phyloP scores from a whole-genome alignment of 2,329 filamentous ascomycete species.

The Hypoxylon sp. region DNA sequence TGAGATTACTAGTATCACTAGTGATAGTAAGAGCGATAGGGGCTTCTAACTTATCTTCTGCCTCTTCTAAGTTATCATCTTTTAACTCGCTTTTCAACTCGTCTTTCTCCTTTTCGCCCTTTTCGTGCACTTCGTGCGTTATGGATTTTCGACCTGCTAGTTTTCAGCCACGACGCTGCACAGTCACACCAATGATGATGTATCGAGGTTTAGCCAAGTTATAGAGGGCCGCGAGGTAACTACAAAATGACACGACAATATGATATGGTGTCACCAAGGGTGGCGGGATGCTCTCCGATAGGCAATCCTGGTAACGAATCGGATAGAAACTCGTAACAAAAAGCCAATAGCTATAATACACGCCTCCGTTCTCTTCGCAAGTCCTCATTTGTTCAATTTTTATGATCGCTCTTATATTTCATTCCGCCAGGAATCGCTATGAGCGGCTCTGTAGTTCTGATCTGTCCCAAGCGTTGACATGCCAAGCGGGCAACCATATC shows the following conservation, averaged over 20 bases:
- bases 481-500: not conserved
- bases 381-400: slow-evolving; percentile 12
- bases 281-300: not conserved
- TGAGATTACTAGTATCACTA: too few species aligned
- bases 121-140: too few species aligned
- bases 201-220: not conserved
- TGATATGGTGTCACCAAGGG: not conserved
- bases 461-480: not conserved
- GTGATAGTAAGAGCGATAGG: too few species aligned
- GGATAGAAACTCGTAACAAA: not conserved
- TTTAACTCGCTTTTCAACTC: too few species aligned
- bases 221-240: not conserved
- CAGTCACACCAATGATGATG: too few species aligned
- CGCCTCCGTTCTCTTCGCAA: slow-evolving; percentile 9
- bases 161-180: too few species aligned
- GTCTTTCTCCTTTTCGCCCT: too few species aligned
- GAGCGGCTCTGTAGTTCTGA: not conserved
- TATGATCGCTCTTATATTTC: not conserved
- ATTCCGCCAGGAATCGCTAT: not conserved
- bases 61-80: too few species aligned
- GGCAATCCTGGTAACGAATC: slow-evolving; percentile 1
- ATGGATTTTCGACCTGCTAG: too few species aligned
- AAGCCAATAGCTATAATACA: slow-evolving; percentile 26
- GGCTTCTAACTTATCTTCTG: too few species aligned
- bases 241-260: not conserved